Base-by-base conservation (phyloP, 495 filamentous ascomycete genomes). In the Aspergillus bridgeri region DNA sequence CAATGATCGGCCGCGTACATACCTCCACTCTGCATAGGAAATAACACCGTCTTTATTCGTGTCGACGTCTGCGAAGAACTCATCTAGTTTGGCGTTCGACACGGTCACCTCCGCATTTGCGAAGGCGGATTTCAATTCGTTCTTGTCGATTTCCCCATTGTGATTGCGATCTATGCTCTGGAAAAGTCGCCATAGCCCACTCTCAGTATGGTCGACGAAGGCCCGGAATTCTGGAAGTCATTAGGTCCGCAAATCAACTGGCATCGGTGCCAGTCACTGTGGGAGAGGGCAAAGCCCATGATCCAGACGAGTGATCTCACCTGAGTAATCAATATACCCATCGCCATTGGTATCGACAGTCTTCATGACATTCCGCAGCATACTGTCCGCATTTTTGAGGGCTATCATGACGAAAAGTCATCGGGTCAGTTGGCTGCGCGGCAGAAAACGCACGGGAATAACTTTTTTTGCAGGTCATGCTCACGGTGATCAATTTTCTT, bases 11-110 rank as follows among this genome's bases (percentile, higher is more conserved):
- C 42, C 20, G 48, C 18, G 42, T 33, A 43, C 84, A 67, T 87
- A 98, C 93, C 94, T 89, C 94, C 94, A 98, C 78, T 98, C 94
- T 55, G 89, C 83, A 73, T 94, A 98, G 45, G 80, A 89, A 60
- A 98, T 96, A 54, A 82, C 87, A 18, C 84, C 95, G 71, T 98
- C 93, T 55, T 86, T 81, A 70, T 98, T 93, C 66, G 81, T 83
- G 71, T 98, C 94, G 50, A 98, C 89, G 63, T 96, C 87, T 27
- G 79, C 76, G 65, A 98, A 96, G 74, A 98, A 96, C 50, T 83
- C 80, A 60, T 94, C 84, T 20, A 98, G 70, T 65, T 90, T 88
- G 54, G 87, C 79, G 56, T 75, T 84, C 9, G 92, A 87, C 1
- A 98, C 88, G 1, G 84, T 80, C 48, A 98, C 80, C 19, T 91